Evolutionary conservation across 2,329 filamentous ascomycete genomes (phyloP).

Genomic region (Amauroascus verrucosus): DNA sequence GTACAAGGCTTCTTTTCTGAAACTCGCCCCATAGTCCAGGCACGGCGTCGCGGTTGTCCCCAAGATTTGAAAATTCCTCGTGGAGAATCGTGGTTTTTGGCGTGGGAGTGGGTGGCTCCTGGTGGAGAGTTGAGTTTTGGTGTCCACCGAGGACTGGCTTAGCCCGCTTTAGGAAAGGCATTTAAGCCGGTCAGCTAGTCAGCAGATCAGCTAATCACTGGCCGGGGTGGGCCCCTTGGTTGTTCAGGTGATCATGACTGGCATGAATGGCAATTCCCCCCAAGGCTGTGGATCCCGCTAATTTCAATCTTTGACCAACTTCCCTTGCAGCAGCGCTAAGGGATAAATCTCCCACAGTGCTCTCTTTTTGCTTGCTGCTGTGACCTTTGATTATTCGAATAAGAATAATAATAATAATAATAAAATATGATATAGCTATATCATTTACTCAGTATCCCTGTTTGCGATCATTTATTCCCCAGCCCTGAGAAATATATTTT

Average conservation of each 20-base stretch:
- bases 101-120: too few species aligned
- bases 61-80: background rate
- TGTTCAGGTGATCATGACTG: conserved; percentile 12
- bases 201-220: conserved; percentile 6
- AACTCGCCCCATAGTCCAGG: too few species aligned
- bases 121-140: background rate
- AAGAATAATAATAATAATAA: too few species aligned
- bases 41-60: too few species aligned
- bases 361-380: too few species aligned
- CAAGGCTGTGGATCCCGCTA: background rate
- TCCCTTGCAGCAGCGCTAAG: background rate
- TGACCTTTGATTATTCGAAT: too few species aligned
- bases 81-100: background rate
- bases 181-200: conserved; percentile 3
- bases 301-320: background rate
- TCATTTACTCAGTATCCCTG: too few species aligned
- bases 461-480: background rate
- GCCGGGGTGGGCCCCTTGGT: background rate
- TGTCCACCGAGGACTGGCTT: background rate
- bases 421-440: too few species aligned
- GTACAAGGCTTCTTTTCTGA: too few species aligned
- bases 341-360: background rate
- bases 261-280: background rate
- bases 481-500: background rate
- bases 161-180: conserved; percentile 1